A percentile compares a stretch with the other conserved stretches of the same genome.
phyloP scores from a whole-genome alignment of 1,139 yeast genomes.

The Schwanniomyces etchellsii region DNA sequence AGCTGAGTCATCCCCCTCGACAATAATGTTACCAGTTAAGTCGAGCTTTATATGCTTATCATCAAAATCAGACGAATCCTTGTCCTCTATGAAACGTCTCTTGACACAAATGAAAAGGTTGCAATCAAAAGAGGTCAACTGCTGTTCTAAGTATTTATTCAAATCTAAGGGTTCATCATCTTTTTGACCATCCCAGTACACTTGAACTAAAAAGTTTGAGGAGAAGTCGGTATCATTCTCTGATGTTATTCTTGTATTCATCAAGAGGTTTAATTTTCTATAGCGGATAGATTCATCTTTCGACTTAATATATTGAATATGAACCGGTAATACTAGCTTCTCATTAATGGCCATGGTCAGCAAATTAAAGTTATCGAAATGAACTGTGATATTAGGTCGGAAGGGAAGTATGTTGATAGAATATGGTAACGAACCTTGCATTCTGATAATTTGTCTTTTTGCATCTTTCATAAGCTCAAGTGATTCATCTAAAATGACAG shows the following conservation, averaged over 20 bases:
- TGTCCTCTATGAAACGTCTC: not conserved
- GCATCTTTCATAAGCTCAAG: not conserved
- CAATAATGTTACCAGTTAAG: not conserved
- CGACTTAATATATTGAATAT: slow-evolving; percentile 12
- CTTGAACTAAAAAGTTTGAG: slow-evolving; percentile 15
- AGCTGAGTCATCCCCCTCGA: slow-evolving; percentile 6
- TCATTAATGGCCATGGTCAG: slow-evolving; percentile 17
- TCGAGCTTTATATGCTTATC: slow-evolving; percentile 9
- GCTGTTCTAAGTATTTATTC: slow-evolving; percentile 5
- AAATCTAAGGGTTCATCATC: slow-evolving; percentile 37
- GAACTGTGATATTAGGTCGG: no score
- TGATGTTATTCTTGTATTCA: slow-evolving; percentile 15
- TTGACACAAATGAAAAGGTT: not conserved
- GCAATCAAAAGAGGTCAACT: not conserved
- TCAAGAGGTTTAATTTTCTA: slow-evolving; percentile 15
- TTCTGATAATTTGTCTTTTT: no score
- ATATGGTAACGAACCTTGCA: no score
- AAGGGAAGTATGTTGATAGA: not conserved
- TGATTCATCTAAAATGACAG: not conserved
- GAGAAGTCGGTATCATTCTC: slow-evolving; percentile 11
- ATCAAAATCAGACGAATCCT: not conserved
- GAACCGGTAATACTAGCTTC: slow-evolving; percentile 17
- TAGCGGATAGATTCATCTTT: slow-evolving; percentile 15
- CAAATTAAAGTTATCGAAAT: no score
- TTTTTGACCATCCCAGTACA: slow-evolving; percentile 33